Evolutionary conservation across 2,329 filamentous ascomycete species (phyloP), one percentile per base, ranked within the genome.

Genomic region (Fusarium pseudograminearum): DNA sequence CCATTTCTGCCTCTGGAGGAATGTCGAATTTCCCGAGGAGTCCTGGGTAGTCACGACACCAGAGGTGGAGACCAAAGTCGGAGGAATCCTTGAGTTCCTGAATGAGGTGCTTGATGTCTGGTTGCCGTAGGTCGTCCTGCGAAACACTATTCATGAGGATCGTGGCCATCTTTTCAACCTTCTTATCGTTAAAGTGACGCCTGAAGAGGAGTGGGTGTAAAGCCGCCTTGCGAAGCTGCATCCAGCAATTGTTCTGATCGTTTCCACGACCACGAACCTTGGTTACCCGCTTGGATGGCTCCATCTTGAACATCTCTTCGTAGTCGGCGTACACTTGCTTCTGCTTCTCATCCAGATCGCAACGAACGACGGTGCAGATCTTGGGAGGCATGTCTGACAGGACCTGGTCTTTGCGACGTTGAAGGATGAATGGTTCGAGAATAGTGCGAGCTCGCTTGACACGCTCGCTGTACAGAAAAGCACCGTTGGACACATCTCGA

Each of bases 391-490:
- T 86, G 75, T 96, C 91, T 47, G 83, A 83, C n/a, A 98, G 85
- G 11, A 98, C 94, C 75, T 98, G 94, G 50, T 93, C 89, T 82
- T 99, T 99, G 81, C 96, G 95, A 10, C 96, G 89, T 67, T 97
- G 93, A 4, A 99, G 83, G 56, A 99, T 96, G 77, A 99, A 99
- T 0, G 96, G 96, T 26, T 94, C 93, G 75, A 99, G 89, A 84
- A 99, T 99, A 1, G 92, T 93, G 57, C 94, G 90, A 4, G 96
- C 96, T 45, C 94, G 88, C 60, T 89, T 88, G 60, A 98, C 96
- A 42, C 96, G 91, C 77, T 97, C 93, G 45, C 89, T 91, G 24
- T 96, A 97, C 2, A 99, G 83, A 14, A 98, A 86, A 2, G 93
- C 92, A 24, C 92, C 92, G 76, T 98, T 90, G 60, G 91, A 88